Base-by-base conservation (phyloP, 1,284 basidiomycete species). In the Amylostereum areolatum region DNA sequence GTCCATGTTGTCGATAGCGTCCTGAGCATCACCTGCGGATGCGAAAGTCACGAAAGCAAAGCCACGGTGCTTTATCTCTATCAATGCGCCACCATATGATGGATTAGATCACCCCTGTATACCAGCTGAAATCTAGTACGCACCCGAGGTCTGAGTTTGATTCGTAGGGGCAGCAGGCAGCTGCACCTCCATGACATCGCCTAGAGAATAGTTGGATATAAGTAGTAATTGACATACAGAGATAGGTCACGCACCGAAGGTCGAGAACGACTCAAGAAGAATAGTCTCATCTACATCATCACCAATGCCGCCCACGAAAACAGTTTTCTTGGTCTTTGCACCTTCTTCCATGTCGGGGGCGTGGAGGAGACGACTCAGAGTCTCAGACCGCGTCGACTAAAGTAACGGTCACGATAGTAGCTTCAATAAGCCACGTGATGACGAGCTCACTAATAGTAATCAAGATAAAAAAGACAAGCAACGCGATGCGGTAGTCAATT, bases 1-100 rank as follows among this genome's bases (percentile, higher is more conserved):
- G 63, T 91, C 89, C 88, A 91, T 91, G 66, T 91, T 91, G 71
- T 91, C 89, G 54, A 91, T 91, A 42, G 88, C 88, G 64, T 90
- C 89, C 62, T 88, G 87, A 8, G 89, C 89, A 64, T 91, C 88
- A 28, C 75, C 76, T n/a, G 85, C 59, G 2, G 87, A 85, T 5
- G 78, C 68, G 60, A 78, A 91, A 8, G 89, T 90, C 43, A 91
- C 80, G 59, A 91, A 91, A 2, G 81, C 88, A 64, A 89, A 91
- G 12, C 88, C 88, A 46, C 89, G 81, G 64, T 91, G 89, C 67
- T 87, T 90, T 25, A 69, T 66, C 53, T 85, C 87, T 86, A 58
- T 46, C 7, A n/a, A 25, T n/a, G 5, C 33, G 51, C 47, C 33
- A 47, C 47, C 41, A 46, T 49, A 49, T 51, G 48, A 44, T 55